A percentile compares a stretch with the other conserved stretches of the same genome.
phyloP scores from a whole-genome alignment of 2,329 filamentous ascomycete genomes.

The Tympanopsis confertula region DNA sequence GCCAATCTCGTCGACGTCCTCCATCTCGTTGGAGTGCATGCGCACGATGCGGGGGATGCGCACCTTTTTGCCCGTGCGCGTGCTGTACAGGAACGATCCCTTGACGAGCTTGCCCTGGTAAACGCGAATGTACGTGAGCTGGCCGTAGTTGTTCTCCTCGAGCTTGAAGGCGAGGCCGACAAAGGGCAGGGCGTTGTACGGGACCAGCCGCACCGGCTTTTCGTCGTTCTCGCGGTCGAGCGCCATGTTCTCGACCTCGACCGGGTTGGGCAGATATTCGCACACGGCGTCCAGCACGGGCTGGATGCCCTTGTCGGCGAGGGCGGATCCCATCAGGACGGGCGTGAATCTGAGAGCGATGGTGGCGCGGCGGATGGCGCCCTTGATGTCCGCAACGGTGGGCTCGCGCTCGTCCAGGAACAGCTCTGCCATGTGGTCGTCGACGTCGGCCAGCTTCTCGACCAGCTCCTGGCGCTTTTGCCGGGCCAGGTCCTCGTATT shows the following conservation, averaged over 20 bases:
- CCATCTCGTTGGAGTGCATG: slow-evolving; percentile 99
- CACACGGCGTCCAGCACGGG: slow-evolving; percentile 94
- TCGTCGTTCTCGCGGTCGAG: slow-evolving; percentile 74
- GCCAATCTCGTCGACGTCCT: slow-evolving; percentile 83
- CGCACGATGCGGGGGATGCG: slow-evolving; percentile 94
- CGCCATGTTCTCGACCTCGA: slow-evolving; percentile 78
- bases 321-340: slow-evolving; percentile 89
- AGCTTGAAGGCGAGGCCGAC: slow-evolving; percentile 96
- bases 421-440: slow-evolving; percentile 92
- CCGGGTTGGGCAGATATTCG: slow-evolving; percentile 87
- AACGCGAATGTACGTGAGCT: slow-evolving; percentile 95
- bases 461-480: slow-evolving; percentile 79
- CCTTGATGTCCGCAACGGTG: slow-evolving; percentile 73
- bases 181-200: slow-evolving; percentile 87
- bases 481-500: slow-evolving; percentile 62
- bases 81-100: slow-evolving; percentile 84
- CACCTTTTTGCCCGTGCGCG: slow-evolving; percentile 87
- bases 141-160: slow-evolving; percentile 96
- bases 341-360: slow-evolving; percentile 82
- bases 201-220: slow-evolving; percentile 72
- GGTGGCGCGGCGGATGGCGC: slow-evolving; percentile 83
- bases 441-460: slow-evolving; percentile 91
- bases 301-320: slow-evolving; percentile 89
- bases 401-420: slow-evolving; percentile 82
- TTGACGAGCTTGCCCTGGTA: slow-evolving; percentile 89